Percentiles rank a stretch among this genome's conserved stretches.
These are phyloP conservation scores for Talaromyces marneffei DNA, from an alignment of 2,329 filamentous ascomycete genomes.

Conservation along the genomic window DNA sequence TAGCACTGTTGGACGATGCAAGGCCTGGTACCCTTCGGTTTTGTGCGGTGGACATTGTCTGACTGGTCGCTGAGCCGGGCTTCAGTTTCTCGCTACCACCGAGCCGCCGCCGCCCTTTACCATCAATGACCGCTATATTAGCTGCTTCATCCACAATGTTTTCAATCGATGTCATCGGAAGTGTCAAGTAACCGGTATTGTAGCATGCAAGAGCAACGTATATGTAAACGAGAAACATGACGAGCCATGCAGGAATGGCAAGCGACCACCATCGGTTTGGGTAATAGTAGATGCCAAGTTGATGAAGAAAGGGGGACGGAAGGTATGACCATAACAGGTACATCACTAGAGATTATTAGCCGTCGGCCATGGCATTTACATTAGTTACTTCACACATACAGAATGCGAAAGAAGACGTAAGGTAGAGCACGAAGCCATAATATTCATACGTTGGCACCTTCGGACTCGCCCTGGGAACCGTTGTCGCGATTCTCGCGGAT, in stretches of 20 bases:
- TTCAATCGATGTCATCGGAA: conserved; percentile 73
- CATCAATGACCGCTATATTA: conserved; percentile 75
- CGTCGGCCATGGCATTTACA: background rate
- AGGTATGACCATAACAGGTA: conserved; percentile 82
- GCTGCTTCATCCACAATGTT: conserved; percentile 88
- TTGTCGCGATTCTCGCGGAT: conserved; percentile 54
- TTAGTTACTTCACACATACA: conserved; percentile 43
- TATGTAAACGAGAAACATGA: conserved; percentile 83
- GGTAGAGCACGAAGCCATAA: conserved; percentile 95
- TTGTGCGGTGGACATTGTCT: conserved; percentile 36
- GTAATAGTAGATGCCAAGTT: conserved; percentile 92
- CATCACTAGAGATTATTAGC: conserved; percentile 38
- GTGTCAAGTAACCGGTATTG: conserved; percentile 82
- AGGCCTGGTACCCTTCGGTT: conserved; percentile 24
- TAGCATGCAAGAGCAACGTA: conserved; percentile 88
- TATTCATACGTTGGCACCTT: conserved; percentile 99
- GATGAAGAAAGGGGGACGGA: conserved; percentile 84
- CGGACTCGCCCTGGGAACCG: conserved; percentile 75
- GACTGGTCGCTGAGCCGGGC: conserved; percentile 36
- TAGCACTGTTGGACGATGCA: conserved; percentile 2
- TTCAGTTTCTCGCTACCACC: conserved; percentile 41
- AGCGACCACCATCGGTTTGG: conserved; percentile 97
- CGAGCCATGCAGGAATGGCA: conserved; percentile 82
- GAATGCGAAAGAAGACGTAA: conserved; percentile 79
- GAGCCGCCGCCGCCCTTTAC: conserved; percentile 54